These are phyloP conservation scores for Exophiala xenobiotica DNA, from an alignment of 2,329 filamentous ascomycete species.

Conservation along the genomic window DNA sequence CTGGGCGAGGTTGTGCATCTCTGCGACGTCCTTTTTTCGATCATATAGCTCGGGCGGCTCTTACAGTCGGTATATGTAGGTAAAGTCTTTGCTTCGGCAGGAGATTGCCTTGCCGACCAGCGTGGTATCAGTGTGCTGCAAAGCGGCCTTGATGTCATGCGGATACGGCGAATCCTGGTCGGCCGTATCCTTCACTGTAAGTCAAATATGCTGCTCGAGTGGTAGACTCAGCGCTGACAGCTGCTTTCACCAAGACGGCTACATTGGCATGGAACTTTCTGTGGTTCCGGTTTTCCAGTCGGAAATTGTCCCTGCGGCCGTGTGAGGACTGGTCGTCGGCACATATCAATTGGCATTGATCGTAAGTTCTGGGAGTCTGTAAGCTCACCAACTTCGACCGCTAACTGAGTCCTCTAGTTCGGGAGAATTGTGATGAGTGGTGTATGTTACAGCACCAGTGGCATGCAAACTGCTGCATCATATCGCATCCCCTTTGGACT, in stretches of 20 bases:
- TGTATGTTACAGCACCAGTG: slow-evolving; percentile 55
- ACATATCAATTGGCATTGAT: slow-evolving; percentile 71
- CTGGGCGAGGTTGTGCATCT: slow-evolving; percentile 46
- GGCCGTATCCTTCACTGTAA: slow-evolving; percentile 38
- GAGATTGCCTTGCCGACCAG: slow-evolving; percentile 46
- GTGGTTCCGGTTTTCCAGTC: slow-evolving; percentile 92
- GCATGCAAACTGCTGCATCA: slow-evolving; percentile 54
- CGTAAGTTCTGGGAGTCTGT: slow-evolving; percentile 32
- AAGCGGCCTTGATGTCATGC: slow-evolving; percentile 47
- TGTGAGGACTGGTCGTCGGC: slow-evolving; percentile 50
- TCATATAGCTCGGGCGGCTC: slow-evolving; percentile 48
- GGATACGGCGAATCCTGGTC: slow-evolving; percentile 42
- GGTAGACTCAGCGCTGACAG: not conserved
- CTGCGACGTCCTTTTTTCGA: slow-evolving; percentile 39
- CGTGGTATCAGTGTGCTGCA: slow-evolving; percentile 48
- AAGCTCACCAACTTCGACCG: too few relatives aligned
- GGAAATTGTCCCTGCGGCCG: slow-evolving; percentile 61
- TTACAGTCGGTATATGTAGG: slow-evolving; percentile 48
- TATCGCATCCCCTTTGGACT: slow-evolving; percentile 41
- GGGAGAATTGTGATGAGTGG: slow-evolving; percentile 67
- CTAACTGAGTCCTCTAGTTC: too few relatives aligned
- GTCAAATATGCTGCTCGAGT: not conserved
- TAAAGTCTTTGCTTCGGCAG: slow-evolving; percentile 36
- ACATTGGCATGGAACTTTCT: slow-evolving; percentile 81
- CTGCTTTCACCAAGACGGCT: slow-evolving; percentile 43